phyloP scores from a whole-genome alignment of 2,329 filamentous ascomycete species.

The Neurospora sp. region DNA sequence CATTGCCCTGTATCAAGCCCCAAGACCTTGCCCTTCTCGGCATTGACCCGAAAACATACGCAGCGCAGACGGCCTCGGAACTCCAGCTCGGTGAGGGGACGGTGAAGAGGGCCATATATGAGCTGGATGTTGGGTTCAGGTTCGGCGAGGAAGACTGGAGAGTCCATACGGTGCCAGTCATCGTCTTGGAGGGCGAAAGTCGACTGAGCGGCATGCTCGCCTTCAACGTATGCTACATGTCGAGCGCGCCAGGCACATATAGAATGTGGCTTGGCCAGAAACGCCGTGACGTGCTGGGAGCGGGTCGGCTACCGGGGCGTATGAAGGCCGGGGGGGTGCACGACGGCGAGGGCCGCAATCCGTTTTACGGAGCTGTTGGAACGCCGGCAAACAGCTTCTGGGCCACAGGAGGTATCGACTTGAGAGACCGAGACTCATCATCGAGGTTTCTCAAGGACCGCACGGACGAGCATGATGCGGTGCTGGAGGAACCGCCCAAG shows the following conservation, averaged over 20 bases:
- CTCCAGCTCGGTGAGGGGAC: slow-evolving; percentile 13
- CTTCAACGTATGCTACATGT: slow-evolving; percentile 31
- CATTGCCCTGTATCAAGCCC: slow-evolving; percentile 27
- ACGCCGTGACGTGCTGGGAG: slow-evolving; percentile 32
- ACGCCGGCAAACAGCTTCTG: neutral
- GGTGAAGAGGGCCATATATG: slow-evolving; percentile 5
- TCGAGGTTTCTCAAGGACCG: neutral
- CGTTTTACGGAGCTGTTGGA: neutral
- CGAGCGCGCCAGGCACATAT: slow-evolving; percentile 27
- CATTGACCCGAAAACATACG: slow-evolving; percentile 24
- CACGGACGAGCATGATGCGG: neutral
- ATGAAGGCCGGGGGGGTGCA: slow-evolving; percentile 9
- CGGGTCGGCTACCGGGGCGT: slow-evolving; percentile 29
- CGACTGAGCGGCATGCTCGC: slow-evolving; percentile 33
- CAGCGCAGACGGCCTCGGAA: slow-evolving; percentile 23
- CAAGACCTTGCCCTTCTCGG: slow-evolving; percentile 26
- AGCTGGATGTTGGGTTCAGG: slow-evolving; percentile 12
- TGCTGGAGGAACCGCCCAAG: slow-evolving; percentile 4
- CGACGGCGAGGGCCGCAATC: neutral
- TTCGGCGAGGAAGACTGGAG: slow-evolving; percentile 5
- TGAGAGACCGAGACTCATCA: neutral
- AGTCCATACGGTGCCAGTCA: slow-evolving; percentile 21
- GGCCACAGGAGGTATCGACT: neutral
- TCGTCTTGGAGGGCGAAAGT: slow-evolving; percentile 12
- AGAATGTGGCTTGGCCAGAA: slow-evolving; percentile 32